phyloP scores from a whole-genome alignment of 2,329 filamentous ascomycete species.

The Didymella segeticola region DNA sequence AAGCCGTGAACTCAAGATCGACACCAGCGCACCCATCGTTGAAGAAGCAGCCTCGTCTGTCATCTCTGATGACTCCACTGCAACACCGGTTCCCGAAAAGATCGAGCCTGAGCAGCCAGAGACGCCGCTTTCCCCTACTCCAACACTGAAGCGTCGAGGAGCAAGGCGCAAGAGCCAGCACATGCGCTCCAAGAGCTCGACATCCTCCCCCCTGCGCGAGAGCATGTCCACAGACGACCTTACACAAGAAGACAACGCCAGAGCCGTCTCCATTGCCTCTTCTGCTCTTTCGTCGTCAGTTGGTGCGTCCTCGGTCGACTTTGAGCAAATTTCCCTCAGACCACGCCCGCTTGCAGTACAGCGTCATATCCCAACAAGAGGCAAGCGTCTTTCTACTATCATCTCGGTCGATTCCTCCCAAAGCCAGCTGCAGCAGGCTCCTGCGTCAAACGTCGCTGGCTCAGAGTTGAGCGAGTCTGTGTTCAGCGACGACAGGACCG shows the following conservation, averaged over 20 bases:
- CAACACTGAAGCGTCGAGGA: slow-evolving; percentile 48
- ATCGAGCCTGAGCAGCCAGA: slow-evolving; percentile 18
- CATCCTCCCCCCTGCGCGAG: slow-evolving; percentile 39
- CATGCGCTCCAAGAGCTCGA: slow-evolving; percentile 51
- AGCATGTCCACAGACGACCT: slow-evolving; percentile 33
- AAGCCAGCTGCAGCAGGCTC: slow-evolving; percentile 40
- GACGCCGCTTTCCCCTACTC: slow-evolving; percentile 36
- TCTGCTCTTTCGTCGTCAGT: slow-evolving; percentile 47
- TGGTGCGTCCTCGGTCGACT: slow-evolving; percentile 39
- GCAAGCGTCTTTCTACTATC: slow-evolving; percentile 65
- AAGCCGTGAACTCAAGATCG: slow-evolving; percentile 31
- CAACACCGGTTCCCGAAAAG: slow-evolving; percentile 23
- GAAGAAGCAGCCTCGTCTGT: slow-evolving; percentile 21
- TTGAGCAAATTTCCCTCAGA: slow-evolving; percentile 40
- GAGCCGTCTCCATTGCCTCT: slow-evolving; percentile 37
- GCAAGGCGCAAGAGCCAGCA: slow-evolving; percentile 43
- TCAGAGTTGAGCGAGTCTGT: slow-evolving; percentile 35
- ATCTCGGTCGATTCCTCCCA: slow-evolving; percentile 62
- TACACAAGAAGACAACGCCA: slow-evolving; percentile 20
- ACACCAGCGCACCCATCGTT: slow-evolving; percentile 1
- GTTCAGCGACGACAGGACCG: slow-evolving; percentile 25
- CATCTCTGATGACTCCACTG: slow-evolving; percentile 28
- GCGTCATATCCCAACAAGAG: slow-evolving; percentile 59
- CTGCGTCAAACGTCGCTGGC: slow-evolving; percentile 34
- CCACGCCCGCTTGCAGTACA: slow-evolving; percentile 49